Evolutionary conservation across 441 rosid genomes (phyloP), one percentile per base, ranked within the genome.

Genomic region (Adansonia madagascariensis): DNA sequence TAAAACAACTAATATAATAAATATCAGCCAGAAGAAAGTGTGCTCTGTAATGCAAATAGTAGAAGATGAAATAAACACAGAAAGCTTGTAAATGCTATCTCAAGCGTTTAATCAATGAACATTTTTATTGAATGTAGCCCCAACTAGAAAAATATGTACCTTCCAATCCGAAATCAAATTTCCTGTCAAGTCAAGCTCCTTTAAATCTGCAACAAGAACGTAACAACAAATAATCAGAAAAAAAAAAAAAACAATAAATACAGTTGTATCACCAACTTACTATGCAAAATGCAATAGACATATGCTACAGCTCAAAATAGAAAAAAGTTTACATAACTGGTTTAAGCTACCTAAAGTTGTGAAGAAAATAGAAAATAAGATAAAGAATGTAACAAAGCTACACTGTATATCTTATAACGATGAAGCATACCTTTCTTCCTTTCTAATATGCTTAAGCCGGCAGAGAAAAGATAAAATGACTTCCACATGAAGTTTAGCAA

Each of bases 161-260:
- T 91, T 87, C 98, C 98, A 95, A 72, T 91, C 87, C 35, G 88
- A 86, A 77, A 95, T 89, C 82, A 95, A 89, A 86, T 95, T 95
- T 83, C 98, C 99, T 27, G 93, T 91, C 84, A 94, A 86, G 84
- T 95, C 99, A 74, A 94, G 89, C 85, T 88, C 90, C 87, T 90
- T 88, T 69, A 94, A 77, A 85, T 85, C 99, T 95, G 84, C 43
- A 80, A 84, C 71, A 81, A 75, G 80, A 81, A 71, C 77, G 77
- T 22, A 62, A 75, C 8, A 60, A 4, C 15, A 10, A 56, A 47
- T 12, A 70, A 39, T 17, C 47, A 53, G 80, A n/a, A n/a, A n/a
- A 2, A 15, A 10, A 27, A 77, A 71, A 71, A 79, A 57, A 41
- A 12, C 73, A 49, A 47, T 22, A 8, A 9, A 44, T 27, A 59